Evolutionary conservation across 2,329 filamentous ascomycete genomes (phyloP), one percentile per base, ranked within the genome.

Genomic region (Verticillium nonalfalfae): DNA sequence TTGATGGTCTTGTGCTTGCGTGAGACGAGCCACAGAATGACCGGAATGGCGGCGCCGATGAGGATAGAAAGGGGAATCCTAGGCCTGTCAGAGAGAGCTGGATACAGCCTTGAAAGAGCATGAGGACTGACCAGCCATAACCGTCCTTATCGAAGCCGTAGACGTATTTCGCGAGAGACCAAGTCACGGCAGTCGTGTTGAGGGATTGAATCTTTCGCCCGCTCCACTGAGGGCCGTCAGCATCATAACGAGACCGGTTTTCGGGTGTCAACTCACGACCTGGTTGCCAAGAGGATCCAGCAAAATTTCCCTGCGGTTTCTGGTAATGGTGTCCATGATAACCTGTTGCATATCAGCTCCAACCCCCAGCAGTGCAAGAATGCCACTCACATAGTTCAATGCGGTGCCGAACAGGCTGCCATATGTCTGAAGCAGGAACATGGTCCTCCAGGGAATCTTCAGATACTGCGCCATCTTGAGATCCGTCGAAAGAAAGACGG

Each of bases 401-500:
- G 77, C 64, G 1, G 76, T 75, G 0, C 78, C 78, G 34, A 80
- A 66, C 3, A 77, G 33, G 33, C 72, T 76, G 2, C 78, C 79
- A 2, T 73, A 61, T 10, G 80, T 71, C 71, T 90, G 87, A 2
- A 81, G 79, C 72, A 83, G 78, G 73, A 90, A 90, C 76, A 89
- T 87, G 10, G 84, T 87, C 15, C 85, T 79, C 34, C 85, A 86
- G 0, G 87, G 87, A 13, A 85, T 84, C 71, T 86, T 86, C 85
- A 91, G 90, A 75, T 91, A 91, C 70, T 90, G 88, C 3, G 85
- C 87, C 56, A 89, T 85, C 68, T 90, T 90, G 63, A 90, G 78
- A 68, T 90, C 88, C 9, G 82, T 68, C 34, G 73, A 68, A 21
- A 74, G 66, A 50, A 67, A 66, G 36, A 71, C 66, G 13, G 70